Conservation (phyloP, 768 basidiomycete species). For the Hygrophorus pudorinus region DNA sequence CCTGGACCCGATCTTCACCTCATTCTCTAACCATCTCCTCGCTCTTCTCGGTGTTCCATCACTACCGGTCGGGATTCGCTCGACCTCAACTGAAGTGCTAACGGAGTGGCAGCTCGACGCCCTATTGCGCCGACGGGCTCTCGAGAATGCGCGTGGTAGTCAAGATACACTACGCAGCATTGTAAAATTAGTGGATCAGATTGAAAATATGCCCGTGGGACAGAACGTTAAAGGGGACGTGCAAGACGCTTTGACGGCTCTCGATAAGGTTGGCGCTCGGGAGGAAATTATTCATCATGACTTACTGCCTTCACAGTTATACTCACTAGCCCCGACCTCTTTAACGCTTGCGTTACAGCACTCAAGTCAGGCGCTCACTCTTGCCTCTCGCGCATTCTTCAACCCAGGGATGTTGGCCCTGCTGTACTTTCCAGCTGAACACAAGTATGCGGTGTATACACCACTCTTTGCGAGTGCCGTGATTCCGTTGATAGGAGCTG, state of each 20-base stretch:
- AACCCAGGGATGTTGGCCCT: slow-evolving; percentile 94
- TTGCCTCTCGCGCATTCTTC: slow-evolving; percentile 86
- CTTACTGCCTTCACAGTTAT: slow-evolving; percentile 25
- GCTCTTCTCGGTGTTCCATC: slow-evolving; percentile 73
- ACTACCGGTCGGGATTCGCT: slow-evolving; percentile 38
- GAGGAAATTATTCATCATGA: background rate
- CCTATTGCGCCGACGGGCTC: slow-evolving; percentile 56
- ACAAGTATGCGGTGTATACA: slow-evolving; percentile 94
- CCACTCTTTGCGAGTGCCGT: slow-evolving; percentile 89
- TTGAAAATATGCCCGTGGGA: slow-evolving; percentile 88
- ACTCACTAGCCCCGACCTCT: slow-evolving; percentile 26
- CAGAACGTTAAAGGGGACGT: slow-evolving; percentile 68
- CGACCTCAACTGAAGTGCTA: slow-evolving; percentile 19
- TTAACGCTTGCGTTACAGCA: slow-evolving; percentile 38
- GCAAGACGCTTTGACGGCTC: slow-evolving; percentile 52
- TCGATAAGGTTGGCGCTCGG: slow-evolving; percentile 51
- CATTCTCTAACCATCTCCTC: slow-evolving; percentile 64
- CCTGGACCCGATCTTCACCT: slow-evolving; percentile 44
- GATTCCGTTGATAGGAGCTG: slow-evolving; percentile 70
- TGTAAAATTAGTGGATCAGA: slow-evolving; percentile 72
- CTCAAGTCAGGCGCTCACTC: slow-evolving; percentile 52
- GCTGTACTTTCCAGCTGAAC: slow-evolving; percentile 95
- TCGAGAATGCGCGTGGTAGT: slow-evolving; percentile 58
- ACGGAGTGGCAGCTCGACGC: slow-evolving; percentile 79
- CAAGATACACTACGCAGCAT: slow-evolving; percentile 77